Evolutionary conservation across 1,284 basidiomycete genomes (phyloP), one percentile per base, ranked within the genome.

Genomic region (Neonothopanus nambi): DNA sequence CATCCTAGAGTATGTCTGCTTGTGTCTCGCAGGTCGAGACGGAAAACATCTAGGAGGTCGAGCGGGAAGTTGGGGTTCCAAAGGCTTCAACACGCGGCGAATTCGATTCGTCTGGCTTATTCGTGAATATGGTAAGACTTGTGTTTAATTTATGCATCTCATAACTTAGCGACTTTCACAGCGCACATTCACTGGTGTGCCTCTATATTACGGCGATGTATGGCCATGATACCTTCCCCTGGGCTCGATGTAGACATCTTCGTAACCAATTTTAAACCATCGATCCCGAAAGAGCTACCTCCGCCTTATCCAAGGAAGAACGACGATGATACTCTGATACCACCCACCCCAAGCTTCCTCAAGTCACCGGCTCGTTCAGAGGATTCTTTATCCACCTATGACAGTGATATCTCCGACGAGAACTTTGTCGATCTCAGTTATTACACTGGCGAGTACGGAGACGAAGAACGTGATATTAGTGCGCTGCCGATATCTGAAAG

Each of bases 121-220:
- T 45, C 77, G 90, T 48, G 92, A 94, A 65, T 92, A 87, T 64
- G 80, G 89, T 89, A 55, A 67, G 82, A 17, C n/a, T 20, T 17
- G 40, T 44, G 28, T 38, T 23, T 38, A 18, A n/a, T 15, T 15
- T 43, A 5, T 33, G 26, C 24, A 8, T 30, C 37, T 35, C 20
- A 48, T 30, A 12, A 9, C 12, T 37, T 15, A 24, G 17, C 1
- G 11, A 7, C 23, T 39, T 21, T 38, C 8, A n/a, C 43, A 90
- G 89, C 85, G n/a, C 90, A 94, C 65, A 75, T 93, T 37, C 85
- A 88, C 54, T 94, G 92, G 92, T 85, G 88, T 51, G 90, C 91
- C 0, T 75, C 83, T 3, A 74, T 84, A 43, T 66, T 95, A 23
- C 78, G 86, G 23, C 75, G 79, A 26, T 93, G 90, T 67, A 79